Evolutionary conservation across 2,329 filamentous ascomycete genomes (phyloP).

Genomic region (Phaeosphaeriaceae sp.): DNA sequence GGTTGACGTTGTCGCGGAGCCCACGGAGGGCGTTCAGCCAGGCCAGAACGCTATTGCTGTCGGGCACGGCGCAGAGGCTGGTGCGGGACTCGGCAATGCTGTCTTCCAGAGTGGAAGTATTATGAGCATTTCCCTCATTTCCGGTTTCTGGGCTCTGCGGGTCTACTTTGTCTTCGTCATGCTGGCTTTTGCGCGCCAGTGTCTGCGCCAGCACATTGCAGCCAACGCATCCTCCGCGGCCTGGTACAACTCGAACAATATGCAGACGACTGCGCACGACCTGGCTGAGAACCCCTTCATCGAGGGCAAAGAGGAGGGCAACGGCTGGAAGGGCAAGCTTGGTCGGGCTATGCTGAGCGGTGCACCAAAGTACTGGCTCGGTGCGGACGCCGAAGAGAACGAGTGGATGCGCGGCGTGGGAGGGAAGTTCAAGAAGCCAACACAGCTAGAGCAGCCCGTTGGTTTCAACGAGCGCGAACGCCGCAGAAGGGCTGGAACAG

Average conservation of each 20-base stretch:
- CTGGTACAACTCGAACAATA: conserved; percentile 46
- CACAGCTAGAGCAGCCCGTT: conserved; percentile 48
- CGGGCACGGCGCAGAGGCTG: conserved; percentile 44
- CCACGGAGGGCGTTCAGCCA: conserved; percentile 51
- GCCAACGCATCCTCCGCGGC: conserved; percentile 52
- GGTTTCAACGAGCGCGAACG: conserved; percentile 65
- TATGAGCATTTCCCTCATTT: conserved; percentile 80
- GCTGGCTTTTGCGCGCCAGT: conserved; percentile 80
- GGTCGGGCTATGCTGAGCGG: conserved; percentile 80
- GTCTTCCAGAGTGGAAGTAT: conserved; percentile 71
- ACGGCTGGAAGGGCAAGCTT: conserved; percentile 79
- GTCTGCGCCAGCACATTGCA: conserved; percentile 72
- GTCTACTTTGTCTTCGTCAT: conserved; percentile 86
- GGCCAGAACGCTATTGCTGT: conserved; percentile 64
- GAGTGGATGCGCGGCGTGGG: conserved; percentile 72
- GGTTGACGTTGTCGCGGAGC: conserved; percentile 62
- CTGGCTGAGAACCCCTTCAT: conserved; percentile 74
- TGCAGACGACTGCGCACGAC: conserved; percentile 52
- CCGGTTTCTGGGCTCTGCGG: conserved; percentile 74
- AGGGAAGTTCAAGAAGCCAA: conserved; percentile 64
- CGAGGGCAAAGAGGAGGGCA: conserved; percentile 71
- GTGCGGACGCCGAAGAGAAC: conserved; percentile 63
- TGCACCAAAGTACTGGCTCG: conserved; percentile 82
- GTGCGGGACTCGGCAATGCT: conserved; percentile 65
- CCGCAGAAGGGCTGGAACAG: conserved; percentile 67